A percentile compares a stretch with the other conserved stretches of the same genome.
Conservation (phyloP, 192 early-diverging fungal species). For the Entophlyctis luteolus region DNA sequence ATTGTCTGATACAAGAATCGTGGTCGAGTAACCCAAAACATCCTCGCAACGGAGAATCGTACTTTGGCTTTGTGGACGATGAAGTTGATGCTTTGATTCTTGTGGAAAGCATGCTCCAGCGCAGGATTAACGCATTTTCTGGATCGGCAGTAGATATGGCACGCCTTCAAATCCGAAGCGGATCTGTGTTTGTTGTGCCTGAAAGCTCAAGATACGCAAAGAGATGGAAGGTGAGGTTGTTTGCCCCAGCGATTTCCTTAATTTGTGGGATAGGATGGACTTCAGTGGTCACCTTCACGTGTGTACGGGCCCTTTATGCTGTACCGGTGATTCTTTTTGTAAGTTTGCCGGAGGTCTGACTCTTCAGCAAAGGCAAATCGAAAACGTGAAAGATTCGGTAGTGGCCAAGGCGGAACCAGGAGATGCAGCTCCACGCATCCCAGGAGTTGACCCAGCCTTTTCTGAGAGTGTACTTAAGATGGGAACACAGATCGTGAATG, state of each 20-base stretch:
- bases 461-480: neutral
- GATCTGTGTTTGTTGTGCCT: neutral
- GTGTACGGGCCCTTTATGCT: neutral
- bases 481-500: neutral
- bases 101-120: too few relatives aligned
- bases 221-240: neutral
- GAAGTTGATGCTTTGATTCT: conserved; percentile 7
- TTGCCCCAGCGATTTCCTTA: neutral
- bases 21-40: too few relatives aligned
- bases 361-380: neutral
- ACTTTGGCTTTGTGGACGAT: conserved; percentile 17
- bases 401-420: neutral
- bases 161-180: neutral
- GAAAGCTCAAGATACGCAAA: neutral
- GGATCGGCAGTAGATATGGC: too few relatives aligned
- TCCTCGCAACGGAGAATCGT: too few relatives aligned
- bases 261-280: neutral
- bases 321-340: neutral
- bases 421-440: neutral
- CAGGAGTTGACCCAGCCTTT: neutral
- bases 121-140: too few relatives aligned
- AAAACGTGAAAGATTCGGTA: neutral
- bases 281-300: neutral
- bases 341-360: neutral
- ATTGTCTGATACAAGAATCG: too few relatives aligned